Evolutionary conservation across 2,329 filamentous ascomycete species (phyloP).

Genomic region (Bipolaris zeicola): DNA sequence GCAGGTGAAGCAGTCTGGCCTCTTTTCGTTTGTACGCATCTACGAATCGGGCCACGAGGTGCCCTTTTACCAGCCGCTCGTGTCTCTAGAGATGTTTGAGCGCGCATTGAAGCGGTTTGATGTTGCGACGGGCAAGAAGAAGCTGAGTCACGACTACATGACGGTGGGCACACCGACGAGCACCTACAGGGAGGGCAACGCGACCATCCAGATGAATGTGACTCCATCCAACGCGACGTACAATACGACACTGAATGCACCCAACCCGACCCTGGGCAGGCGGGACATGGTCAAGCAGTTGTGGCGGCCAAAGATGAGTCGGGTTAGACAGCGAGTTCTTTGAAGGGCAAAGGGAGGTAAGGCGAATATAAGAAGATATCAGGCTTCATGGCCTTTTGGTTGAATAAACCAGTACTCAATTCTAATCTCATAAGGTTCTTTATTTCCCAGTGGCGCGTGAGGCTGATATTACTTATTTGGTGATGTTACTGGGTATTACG

Average conservation of each 20-base stretch:
- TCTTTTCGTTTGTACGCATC: conserved; percentile 58
- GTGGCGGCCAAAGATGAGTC: conserved; percentile 15
- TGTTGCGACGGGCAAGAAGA: conserved; percentile 54
- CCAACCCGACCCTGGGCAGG: conserved; percentile 44
- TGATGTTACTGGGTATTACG: too few species aligned
- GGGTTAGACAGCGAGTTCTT: not conserved
- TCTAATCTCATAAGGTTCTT: too few species aligned
- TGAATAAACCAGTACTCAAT: not conserved
- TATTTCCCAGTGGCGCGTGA: too few species aligned
- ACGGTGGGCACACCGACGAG: conserved; percentile 46
- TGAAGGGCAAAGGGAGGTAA: not conserved
- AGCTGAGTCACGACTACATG: conserved; percentile 35
- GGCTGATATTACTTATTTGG: too few species aligned
- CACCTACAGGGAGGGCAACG: conserved; percentile 52
- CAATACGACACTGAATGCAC: conserved; percentile 52
- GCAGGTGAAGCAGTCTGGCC: conserved; percentile 58
- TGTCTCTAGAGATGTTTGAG: conserved; percentile 57
- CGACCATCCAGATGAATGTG: conserved; percentile 54
- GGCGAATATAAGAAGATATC: not conserved
- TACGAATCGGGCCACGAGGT: conserved; percentile 58
- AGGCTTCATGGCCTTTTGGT: not conserved
- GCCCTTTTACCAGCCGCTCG: conserved; percentile 61
- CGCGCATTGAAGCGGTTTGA: conserved; percentile 56
- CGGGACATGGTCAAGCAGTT: conserved; percentile 19
- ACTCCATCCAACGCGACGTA: conserved; percentile 55